phyloP scores from a whole-genome alignment of 2,329 filamentous ascomycete genomes.

The Fusarium cicatricum region DNA sequence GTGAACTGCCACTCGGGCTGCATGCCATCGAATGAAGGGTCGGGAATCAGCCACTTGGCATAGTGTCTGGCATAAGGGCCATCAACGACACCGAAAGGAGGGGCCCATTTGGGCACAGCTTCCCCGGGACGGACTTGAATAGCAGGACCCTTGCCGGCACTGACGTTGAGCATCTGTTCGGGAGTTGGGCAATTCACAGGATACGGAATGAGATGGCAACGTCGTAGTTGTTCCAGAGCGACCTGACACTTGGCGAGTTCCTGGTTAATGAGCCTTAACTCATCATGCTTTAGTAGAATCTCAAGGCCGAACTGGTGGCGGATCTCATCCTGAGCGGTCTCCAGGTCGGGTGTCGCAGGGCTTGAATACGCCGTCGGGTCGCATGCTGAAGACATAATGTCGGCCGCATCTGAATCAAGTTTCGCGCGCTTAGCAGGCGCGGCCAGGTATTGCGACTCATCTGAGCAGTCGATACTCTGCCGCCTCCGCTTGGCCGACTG shows the following conservation, averaged over 20 bases:
- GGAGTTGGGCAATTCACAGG: constrained; percentile 75
- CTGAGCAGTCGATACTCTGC: constrained; percentile 45
- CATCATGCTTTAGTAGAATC: constrained; percentile 92
- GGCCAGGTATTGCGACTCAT: constrained; percentile 36
- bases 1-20: constrained; percentile 57
- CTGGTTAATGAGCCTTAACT: constrained; percentile 92
- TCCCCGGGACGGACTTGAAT: constrained; percentile 69
- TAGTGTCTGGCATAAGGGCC: constrained; percentile 96
- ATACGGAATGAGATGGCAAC: constrained; percentile 92
- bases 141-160: constrained; percentile 76
- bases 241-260: constrained; percentile 96
- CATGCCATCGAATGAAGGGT: constrained; percentile 82
- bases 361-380: constrained; percentile 31
- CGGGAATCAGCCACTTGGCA: constrained; percentile 92
- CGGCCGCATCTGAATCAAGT: constrained; percentile 41
- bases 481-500: constrained; percentile 53
- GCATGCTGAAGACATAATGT: constrained; percentile 32
- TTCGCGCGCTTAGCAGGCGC: constrained; percentile 55
- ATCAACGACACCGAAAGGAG: constrained; percentile 89
- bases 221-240: constrained; percentile 90
- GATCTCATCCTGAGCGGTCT: constrained; percentile 74
- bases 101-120: constrained; percentile 76
- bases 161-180: constrained; percentile 73
- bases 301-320: constrained; percentile 90
- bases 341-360: constrained; percentile 46